Base-by-base conservation (phyloP, 768 basidiomycete genomes). In the Trametes villosa region DNA sequence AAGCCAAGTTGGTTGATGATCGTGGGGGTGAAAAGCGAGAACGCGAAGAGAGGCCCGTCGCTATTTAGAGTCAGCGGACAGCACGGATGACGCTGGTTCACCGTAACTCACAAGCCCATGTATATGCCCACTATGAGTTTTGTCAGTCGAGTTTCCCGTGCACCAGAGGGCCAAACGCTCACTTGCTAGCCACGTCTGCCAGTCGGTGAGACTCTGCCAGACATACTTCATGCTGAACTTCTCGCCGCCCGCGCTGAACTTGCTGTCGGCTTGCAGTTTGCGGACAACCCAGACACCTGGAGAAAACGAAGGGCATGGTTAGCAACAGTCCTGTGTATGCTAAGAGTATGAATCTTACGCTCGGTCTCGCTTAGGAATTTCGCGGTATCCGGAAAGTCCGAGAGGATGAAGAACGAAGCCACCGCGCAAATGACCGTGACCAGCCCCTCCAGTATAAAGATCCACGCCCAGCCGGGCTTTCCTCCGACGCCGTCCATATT, bases 351-450 rank as follows among this genome's bases (percentile, higher is more conserved):
- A 29, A 13, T 75, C 77, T 48, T 69, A 82, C 86, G 79, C 70
- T 92, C 91, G 31, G 79, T 71, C 33, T 85, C 81, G 8, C 78
- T 83, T 38, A 93, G 75, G 72, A 92, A 93, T 59, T 79, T 86
- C 1, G 90, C 88, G 0, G 80, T 85, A 54, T 90, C 88, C 1
- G 91, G 89, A 70, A 92, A 92, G 71, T 92, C 90, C 66, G 88
- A 82, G 22, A 94, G 81, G 49, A 92, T 72, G 82, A 86, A 92
- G 76, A 82, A 92, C 0, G 89, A 88, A 3, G 77, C 77, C 9
- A 83, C 51, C 9, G 83, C 83, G 44, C 81, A 78, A 3, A 88
- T 24, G 33, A 92, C 76, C 0, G 91, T 92, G 34, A 84, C 76
- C 40, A 91, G 73, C 2, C 91, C 91, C 71, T 91, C 89, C 4